Percentiles rank a stretch among this genome's conserved stretches.
Evolutionary conservation across 768 basidiomycete species (phyloP).

Genomic region (Mycena albidolilacea): DNA sequence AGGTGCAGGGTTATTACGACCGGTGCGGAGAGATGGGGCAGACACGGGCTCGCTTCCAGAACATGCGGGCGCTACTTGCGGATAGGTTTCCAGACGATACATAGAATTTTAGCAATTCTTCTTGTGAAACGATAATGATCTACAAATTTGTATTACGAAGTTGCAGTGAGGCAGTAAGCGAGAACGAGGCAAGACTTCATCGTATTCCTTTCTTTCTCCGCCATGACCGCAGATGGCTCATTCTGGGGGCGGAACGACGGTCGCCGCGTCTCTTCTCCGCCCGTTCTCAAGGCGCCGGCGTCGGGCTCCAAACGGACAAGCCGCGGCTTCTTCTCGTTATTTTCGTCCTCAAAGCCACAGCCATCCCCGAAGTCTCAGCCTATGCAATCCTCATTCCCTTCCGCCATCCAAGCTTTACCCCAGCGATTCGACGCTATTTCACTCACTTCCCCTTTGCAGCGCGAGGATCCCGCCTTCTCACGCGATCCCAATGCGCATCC

Average conservation of each 20-base stretch:
- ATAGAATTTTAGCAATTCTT: constrained; percentile 2
- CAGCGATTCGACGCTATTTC: constrained; percentile 31
- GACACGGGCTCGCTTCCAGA: constrained; percentile 75
- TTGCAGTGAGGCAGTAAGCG: background rate
- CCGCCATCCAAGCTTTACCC: constrained; percentile 10
- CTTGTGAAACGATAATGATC: background rate
- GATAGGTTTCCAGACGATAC: constrained; percentile 54
- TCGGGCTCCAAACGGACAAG: constrained; percentile 32
- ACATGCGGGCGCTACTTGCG: constrained; percentile 70
- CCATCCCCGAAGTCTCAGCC: constrained; percentile 5
- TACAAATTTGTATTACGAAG: constrained; percentile 21
- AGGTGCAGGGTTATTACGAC: constrained; percentile 86
- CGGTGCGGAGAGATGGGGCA: constrained; percentile 78
- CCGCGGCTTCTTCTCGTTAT: constrained; percentile 35
- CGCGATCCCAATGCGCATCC: constrained; percentile 32
- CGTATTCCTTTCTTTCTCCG: background rate
- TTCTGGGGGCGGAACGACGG: background rate
- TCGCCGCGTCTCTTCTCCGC: constrained; percentile 13
- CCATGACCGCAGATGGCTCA: constrained; percentile 21
- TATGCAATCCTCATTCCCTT: constrained; percentile 11
- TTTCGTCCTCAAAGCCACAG: constrained; percentile 28
- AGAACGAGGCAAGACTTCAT: background rate
- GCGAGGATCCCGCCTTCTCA: constrained; percentile 34
- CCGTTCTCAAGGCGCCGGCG: constrained; percentile 9
- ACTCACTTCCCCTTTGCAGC: constrained; percentile 22